phyloP scores from a whole-genome alignment of 108 stramenopile genomes.

The Conticribra weissflogii region DNA sequence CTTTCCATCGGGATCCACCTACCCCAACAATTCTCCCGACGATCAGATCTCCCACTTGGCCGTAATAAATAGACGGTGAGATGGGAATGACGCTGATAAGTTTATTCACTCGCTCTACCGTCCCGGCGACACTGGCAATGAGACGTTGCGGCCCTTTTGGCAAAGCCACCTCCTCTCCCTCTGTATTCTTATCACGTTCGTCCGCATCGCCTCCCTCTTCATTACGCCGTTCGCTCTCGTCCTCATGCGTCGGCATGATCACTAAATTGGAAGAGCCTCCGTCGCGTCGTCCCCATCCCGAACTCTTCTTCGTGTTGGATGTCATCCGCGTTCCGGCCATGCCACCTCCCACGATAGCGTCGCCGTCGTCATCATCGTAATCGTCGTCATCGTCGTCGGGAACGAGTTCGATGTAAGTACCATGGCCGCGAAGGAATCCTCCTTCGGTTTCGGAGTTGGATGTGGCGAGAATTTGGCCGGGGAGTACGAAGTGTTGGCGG shows the following conservation, averaged over 20 bases:
- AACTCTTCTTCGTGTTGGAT: conserved; percentile 1
- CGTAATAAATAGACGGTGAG: conserved; percentile 63
- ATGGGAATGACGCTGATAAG: conserved; percentile 93
- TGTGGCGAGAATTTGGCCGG: conserved; percentile 89
- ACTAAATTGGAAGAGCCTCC: conserved; percentile 31
- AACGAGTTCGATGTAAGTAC: conserved; percentile 89
- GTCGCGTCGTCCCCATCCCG: conserved; percentile 36
- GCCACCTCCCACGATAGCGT: conserved; percentile 19
- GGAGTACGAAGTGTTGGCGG: conserved; percentile 73
- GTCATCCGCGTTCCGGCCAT: conserved; percentile 39
- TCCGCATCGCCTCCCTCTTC: conserved; percentile 30
- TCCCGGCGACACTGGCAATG: conserved; percentile 90
- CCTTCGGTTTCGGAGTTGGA: conserved; percentile 59
- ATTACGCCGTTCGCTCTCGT: conserved; percentile 14
- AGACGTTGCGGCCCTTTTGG: conserved; percentile 59
- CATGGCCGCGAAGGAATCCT: conserved; percentile 96
- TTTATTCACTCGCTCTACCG: conserved; percentile 94
- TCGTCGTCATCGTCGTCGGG: conserved; percentile 52
- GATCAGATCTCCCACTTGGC: conserved; percentile 97
- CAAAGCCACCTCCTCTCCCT: conserved; percentile 17
- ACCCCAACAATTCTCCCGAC: conserved; percentile 93
- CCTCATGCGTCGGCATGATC: conserved; percentile 37
- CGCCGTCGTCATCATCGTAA: conserved; percentile 21
- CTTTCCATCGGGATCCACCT: conserved; percentile 88
- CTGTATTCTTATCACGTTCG: conserved; percentile 5